These are phyloP conservation scores for Fraxinus nigra DNA, from an alignment of 305 asterid species.

Conservation along the genomic window DNA sequence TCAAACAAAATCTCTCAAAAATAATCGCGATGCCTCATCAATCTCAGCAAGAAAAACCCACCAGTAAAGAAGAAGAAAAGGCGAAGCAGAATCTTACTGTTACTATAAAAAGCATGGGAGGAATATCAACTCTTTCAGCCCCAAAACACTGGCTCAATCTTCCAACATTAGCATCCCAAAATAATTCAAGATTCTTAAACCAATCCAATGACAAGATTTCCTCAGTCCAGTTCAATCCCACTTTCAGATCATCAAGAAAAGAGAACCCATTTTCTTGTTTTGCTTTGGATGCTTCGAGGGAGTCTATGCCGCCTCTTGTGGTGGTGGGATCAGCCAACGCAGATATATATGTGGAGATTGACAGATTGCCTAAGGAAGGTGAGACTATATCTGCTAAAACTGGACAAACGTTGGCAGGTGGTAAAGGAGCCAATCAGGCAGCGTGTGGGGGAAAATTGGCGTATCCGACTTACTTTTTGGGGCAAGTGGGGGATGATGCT, in stretches of 20 bases:
- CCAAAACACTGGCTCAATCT: conserved; percentile 23
- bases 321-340: conserved; percentile 98
- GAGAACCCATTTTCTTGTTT: conserved; percentile 36
- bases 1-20: too few species aligned
- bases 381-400: conserved; percentile 81
- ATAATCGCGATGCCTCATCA: neutral
- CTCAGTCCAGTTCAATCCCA: conserved; percentile 21
- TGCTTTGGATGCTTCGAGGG: conserved; percentile 33
- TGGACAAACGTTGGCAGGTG: conserved; percentile 84
- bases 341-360: conserved; percentile 82
- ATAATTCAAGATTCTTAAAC: conserved; percentile 1
- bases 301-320: conserved; percentile 52
- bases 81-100: conserved; percentile 23
- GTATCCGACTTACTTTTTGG: conserved; percentile 76
- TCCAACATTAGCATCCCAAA: neutral
- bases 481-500: conserved; percentile 86
- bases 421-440: conserved; percentile 95
- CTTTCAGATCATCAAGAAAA: conserved; percentile 23
- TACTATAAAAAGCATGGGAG: conserved; percentile 17
- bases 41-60: neutral
- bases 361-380: conserved; percentile 73
- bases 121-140: conserved; percentile 23
- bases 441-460: conserved; percentile 70
- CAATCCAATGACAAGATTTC: conserved; percentile 23
- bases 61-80: neutral